Percentiles rank a stretch among this genome's conserved stretches.
Conservation (phyloP, 2,329 filamentous ascomycete species). For the Colletotrichum plurivorum region DNA sequence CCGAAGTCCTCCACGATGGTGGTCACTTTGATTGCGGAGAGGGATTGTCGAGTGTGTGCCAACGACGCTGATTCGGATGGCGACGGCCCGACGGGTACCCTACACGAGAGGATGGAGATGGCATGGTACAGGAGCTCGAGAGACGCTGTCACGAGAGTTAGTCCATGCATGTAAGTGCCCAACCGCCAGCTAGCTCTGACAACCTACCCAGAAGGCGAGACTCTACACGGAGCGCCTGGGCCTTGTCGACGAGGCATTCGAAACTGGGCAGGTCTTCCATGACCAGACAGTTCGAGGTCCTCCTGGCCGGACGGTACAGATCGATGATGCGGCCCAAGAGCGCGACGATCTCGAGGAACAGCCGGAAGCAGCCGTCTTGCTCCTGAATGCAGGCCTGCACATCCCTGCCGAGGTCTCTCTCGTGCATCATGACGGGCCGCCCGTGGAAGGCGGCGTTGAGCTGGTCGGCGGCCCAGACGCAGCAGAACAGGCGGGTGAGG, state of each 20-base stretch:
- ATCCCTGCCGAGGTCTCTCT: constrained; percentile 43
- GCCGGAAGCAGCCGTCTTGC: constrained; percentile 43
- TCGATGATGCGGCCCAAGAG: constrained; percentile 44
- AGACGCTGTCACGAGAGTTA: constrained; percentile 26
- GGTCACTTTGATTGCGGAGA: constrained; percentile 43
- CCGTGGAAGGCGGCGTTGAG: constrained; percentile 45
- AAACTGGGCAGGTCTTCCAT: constrained; percentile 33
- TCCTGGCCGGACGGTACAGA: constrained; percentile 42
- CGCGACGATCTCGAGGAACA: constrained; percentile 43
- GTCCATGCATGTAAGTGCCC: no score
- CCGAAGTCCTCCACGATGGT: constrained; percentile 42
- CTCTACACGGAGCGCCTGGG: constrained; percentile 39
- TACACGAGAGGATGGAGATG: constrained; percentile 42
- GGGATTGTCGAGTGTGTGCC: constrained; percentile 39
- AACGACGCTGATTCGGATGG: constrained; percentile 36
- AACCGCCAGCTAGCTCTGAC: neutral
- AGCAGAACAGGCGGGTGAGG: constrained; percentile 44
- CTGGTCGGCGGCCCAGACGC: constrained; percentile 44
- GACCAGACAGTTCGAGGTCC: constrained; percentile 25
- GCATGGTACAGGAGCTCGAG: constrained; percentile 44
- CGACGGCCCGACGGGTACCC: constrained; percentile 33
- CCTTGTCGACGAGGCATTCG: constrained; percentile 23
- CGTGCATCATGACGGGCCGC: constrained; percentile 44
- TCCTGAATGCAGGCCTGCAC: constrained; percentile 42
- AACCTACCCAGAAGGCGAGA: constrained; percentile 41